Evolutionary conservation across 441 rosid species (phyloP).

Genomic region (Melastoma candidum): DNA sequence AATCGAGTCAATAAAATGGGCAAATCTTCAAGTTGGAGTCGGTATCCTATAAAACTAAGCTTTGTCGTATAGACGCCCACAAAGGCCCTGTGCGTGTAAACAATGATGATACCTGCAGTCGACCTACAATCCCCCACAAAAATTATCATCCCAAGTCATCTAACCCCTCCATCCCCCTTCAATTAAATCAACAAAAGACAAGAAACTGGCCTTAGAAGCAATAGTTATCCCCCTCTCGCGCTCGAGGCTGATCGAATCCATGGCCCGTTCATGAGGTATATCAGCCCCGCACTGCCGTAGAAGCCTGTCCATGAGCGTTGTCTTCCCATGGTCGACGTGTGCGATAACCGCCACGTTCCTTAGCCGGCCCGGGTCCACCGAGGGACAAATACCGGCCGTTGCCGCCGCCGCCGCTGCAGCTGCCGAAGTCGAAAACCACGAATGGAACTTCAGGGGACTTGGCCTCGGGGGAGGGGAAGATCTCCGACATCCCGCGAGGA

Average conservation of each 20-base stretch:
- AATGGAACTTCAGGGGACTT: constrained; percentile 13
- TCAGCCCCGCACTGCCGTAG: constrained; percentile 98
- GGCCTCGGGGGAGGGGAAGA: constrained; percentile 21
- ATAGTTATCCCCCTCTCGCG: constrained; percentile 96
- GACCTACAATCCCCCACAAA: too few species aligned
- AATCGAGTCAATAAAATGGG: too few species aligned
- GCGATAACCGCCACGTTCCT: constrained; percentile 92
- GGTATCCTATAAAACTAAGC: too few species aligned
- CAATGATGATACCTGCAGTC: too few species aligned
- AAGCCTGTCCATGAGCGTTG: constrained; percentile 92
- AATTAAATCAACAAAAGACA: not conserved
- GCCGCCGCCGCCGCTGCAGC: constrained; percentile 28
- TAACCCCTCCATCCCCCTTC: not conserved
- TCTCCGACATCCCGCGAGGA: constrained; percentile 41
- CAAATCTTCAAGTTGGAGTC: too few species aligned
- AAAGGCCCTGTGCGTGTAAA: too few species aligned
- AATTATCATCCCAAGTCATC: not conserved
- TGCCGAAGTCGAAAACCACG: constrained; percentile 33
- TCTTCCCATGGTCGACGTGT: constrained; percentile 87
- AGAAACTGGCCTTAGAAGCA: constrained; percentile 60
- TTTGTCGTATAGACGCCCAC: too few species aligned
- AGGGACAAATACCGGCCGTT: constrained; percentile 19
- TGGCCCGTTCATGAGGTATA: constrained; percentile 95
- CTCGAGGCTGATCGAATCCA: constrained; percentile 95
- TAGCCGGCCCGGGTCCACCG: constrained; percentile 60